These are phyloP conservation scores for Gaeumannomyces sp. DNA, from an alignment of 2,329 filamentous ascomycete genomes.

Conservation along the genomic window DNA sequence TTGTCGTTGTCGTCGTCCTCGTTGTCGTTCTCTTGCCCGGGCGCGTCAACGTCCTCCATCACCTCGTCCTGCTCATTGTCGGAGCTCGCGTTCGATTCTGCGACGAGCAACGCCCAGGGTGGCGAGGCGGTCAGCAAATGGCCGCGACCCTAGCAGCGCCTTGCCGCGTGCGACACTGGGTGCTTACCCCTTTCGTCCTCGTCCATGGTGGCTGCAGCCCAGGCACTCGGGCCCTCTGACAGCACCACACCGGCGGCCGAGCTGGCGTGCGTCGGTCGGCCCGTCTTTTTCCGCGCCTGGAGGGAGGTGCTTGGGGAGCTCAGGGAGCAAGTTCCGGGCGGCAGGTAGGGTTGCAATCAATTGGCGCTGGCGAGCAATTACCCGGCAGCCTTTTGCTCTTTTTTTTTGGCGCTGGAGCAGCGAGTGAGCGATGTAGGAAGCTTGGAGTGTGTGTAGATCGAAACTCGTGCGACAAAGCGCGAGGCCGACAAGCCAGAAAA, in stretches of 20 bases:
- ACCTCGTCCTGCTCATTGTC: constrained; percentile 51
- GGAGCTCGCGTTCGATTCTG: constrained; percentile 35
- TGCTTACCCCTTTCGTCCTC: constrained; percentile 24
- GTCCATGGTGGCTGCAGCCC: constrained; percentile 18
- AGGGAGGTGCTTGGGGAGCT: too few species aligned
- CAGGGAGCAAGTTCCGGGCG: too few species aligned
- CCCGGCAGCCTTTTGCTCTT: too few species aligned
- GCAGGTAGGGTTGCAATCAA: too few species aligned
- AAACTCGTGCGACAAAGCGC: too few species aligned
- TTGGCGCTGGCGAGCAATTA: too few species aligned
- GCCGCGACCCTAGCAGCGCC: neutral
- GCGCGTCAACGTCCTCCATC: constrained; percentile 44
- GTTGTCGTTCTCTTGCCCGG: constrained; percentile 38
- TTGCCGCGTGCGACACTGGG: neutral
- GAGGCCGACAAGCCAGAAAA: too few species aligned
- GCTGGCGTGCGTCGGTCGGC: neutral
- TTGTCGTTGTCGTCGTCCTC: constrained; percentile 34
- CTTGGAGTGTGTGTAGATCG: too few species aligned
- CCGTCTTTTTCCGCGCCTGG: neutral
- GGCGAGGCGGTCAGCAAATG: neutral
- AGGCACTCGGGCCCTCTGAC: neutral
- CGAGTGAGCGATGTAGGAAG: too few species aligned
- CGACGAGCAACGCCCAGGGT: neutral
- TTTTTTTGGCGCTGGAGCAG: too few species aligned
- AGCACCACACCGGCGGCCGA: neutral